Evolutionary conservation across 1,284 basidiomycete species (phyloP).

Genomic region (Fomitiporia mediterranea): DNA sequence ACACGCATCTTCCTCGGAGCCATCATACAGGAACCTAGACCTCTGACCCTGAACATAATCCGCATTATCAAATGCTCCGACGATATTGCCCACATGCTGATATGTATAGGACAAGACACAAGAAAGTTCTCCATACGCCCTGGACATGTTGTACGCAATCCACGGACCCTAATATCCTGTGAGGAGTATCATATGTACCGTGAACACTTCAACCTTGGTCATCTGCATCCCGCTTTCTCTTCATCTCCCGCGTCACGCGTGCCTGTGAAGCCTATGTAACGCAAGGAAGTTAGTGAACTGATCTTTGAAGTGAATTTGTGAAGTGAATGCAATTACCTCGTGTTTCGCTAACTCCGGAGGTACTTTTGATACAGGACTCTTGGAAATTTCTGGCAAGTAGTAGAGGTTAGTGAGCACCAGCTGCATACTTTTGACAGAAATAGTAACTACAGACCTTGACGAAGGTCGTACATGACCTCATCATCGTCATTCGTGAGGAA

Average conservation of each 20-base stretch:
- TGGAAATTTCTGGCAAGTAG: constrained; percentile 69
- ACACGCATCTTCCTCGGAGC: too few species aligned
- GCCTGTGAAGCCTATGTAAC: constrained; percentile 62
- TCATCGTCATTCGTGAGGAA: constrained; percentile 95
- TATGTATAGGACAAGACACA: constrained; percentile 2
- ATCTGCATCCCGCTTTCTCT: constrained; percentile 78
- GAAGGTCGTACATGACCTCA: constrained; percentile 93
- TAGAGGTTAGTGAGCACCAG: neutral
- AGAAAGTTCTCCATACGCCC: neutral
- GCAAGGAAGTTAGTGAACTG: neutral
- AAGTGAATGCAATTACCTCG: constrained; percentile 38
- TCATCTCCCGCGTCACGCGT: constrained; percentile 87
- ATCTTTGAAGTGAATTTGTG: neutral
- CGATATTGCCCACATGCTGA: neutral
- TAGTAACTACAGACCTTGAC: constrained; percentile 55
- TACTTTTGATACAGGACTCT: constrained; percentile 89
- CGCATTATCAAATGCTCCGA: neutral
- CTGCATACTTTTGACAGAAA: neutral
- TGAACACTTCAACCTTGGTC: constrained; percentile 47
- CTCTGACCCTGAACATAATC: neutral
- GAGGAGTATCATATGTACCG: neutral
- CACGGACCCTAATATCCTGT: neutral
- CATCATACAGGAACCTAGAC: too few species aligned
- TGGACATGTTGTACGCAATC: neutral
- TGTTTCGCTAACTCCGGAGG: constrained; percentile 84